Evolutionary conservation across 305 asterid genomes (phyloP).

Genomic region (Fraxinus sp.): DNA sequence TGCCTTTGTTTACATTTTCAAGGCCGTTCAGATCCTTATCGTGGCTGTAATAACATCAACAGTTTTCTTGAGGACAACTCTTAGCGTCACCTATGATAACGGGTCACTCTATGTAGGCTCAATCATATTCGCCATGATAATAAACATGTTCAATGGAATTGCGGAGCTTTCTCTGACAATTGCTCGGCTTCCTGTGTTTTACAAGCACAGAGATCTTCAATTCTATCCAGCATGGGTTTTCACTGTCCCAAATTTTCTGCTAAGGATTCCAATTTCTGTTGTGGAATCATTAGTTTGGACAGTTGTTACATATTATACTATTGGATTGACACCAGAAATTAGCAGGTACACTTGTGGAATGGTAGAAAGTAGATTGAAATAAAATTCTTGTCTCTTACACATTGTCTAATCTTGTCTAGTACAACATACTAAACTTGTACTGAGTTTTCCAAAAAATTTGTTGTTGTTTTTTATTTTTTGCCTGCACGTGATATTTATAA

Average conservation of each 20-base stretch:
- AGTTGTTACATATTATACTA: constrained; percentile 30
- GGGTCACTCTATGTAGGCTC: constrained; percentile 36
- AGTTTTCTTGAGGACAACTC: constrained; percentile 31
- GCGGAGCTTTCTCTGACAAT: constrained; percentile 36
- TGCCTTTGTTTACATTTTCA: constrained; percentile 27
- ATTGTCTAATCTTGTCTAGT: not conserved
- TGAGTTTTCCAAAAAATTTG: not conserved
- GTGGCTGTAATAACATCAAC: constrained; percentile 35
- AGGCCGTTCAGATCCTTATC: constrained; percentile 24
- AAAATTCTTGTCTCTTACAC: not conserved
- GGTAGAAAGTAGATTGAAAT: not conserved
- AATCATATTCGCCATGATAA: constrained; percentile 24
- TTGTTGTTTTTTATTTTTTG: not conserved
- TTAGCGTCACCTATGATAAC: constrained; percentile 19
- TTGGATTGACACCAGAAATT: constrained; percentile 37
- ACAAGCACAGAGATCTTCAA: constrained; percentile 34
- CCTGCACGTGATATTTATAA: not conserved
- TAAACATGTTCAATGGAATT: constrained; percentile 30
- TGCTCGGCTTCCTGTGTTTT: constrained; percentile 31
- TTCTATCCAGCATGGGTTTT: constrained; percentile 41
- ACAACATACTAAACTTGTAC: not conserved
- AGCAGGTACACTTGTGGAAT: not conserved
- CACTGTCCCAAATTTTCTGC: constrained; percentile 32
- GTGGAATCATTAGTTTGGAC: constrained; percentile 33
- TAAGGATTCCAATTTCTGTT: constrained; percentile 32